A percentile compares a stretch with the other conserved stretches of the same genome.
Conservation (phyloP, 2,329 filamentous ascomycete genomes). For the Pseudogymnoascus sp. region DNA sequence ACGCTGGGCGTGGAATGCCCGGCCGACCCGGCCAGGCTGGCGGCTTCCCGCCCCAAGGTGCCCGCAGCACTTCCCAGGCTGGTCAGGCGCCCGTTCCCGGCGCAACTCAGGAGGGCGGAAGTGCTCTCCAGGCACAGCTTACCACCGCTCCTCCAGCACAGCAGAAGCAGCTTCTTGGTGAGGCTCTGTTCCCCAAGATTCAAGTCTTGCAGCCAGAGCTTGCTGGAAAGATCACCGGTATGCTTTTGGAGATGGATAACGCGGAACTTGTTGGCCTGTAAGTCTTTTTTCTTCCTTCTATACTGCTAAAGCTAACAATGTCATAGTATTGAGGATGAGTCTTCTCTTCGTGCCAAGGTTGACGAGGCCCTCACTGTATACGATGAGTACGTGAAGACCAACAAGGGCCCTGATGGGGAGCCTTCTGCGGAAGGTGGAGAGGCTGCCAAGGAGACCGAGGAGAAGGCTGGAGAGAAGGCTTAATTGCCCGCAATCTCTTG, state of each 20-base stretch:
- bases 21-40: slow-evolving; percentile 30
- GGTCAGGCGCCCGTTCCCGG: slow-evolving; percentile 22
- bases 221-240: slow-evolving; percentile 98
- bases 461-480: slow-evolving; percentile 46
- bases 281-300: slow-evolving; percentile 40
- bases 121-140: slow-evolving; percentile 49
- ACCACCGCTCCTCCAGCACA: slow-evolving; percentile 53
- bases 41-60: slow-evolving; percentile 31
- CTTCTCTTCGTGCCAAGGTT: slow-evolving; percentile 86
- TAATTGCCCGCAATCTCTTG: slow-evolving; percentile 29
- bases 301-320: slow-evolving; percentile 24
- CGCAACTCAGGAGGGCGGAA: slow-evolving; percentile 28
- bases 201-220: slow-evolving; percentile 87
- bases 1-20: slow-evolving; percentile 31
- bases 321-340: slow-evolving; percentile 76
- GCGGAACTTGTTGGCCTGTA: slow-evolving; percentile 87
- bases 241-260: slow-evolving; percentile 99
- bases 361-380: slow-evolving; percentile 96
- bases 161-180: slow-evolving; percentile 98
- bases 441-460: slow-evolving; percentile 39
- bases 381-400: slow-evolving; percentile 89
- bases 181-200: slow-evolving; percentile 98
- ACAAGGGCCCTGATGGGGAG: slow-evolving; percentile 25
- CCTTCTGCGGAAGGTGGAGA: slow-evolving; percentile 31
- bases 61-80: slow-evolving; percentile 30